These are phyloP conservation scores for Penicillium silybi DNA, from an alignment of 495 filamentous ascomycete species.

Conservation along the genomic window DNA sequence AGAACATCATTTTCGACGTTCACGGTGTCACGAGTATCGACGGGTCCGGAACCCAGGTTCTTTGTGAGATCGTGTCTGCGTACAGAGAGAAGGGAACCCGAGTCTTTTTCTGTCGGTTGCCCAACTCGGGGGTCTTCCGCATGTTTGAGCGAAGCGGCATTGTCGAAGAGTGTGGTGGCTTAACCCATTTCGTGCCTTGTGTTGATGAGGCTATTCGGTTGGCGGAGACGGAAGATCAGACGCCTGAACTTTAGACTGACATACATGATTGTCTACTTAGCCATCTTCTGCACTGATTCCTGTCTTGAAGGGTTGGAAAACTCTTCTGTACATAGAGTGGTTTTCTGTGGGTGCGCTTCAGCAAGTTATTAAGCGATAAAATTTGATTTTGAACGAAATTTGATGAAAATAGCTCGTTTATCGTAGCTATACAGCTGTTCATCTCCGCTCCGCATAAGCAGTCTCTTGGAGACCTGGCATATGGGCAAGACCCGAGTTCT, in stretches of 20 bases:
- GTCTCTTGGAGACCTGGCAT: not conserved
- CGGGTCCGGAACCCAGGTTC: slow-evolving; percentile 86
- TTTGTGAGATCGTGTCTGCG: slow-evolving; percentile 78
- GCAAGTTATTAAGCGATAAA: slow-evolving; percentile 5
- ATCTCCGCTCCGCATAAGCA: not conserved
- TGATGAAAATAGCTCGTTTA: not conserved
- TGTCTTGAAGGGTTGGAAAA: not conserved
- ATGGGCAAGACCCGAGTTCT: not conserved
- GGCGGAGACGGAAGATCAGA: slow-evolving; percentile 60
- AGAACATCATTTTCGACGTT: slow-evolving; percentile 93
- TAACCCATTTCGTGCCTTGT: slow-evolving; percentile 70
- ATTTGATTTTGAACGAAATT: not conserved
- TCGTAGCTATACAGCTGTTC: not conserved
- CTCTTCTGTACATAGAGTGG: not conserved
- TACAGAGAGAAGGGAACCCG: slow-evolving; percentile 70
- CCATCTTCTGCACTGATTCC: not conserved
- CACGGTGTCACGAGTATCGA: slow-evolving; percentile 92
- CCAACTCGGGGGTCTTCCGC: slow-evolving; percentile 63
- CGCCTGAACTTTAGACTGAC: slow-evolving; percentile 12
- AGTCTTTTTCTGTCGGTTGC: slow-evolving; percentile 85
- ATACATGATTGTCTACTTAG: not conserved
- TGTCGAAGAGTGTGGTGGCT: slow-evolving; percentile 70
- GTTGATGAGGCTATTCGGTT: slow-evolving; percentile 80
- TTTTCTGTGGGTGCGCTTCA: not conserved
- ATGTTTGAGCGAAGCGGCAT: slow-evolving; percentile 79